A percentile compares a stretch with the other conserved stretches of the same genome.
Conservation (phyloP, 2,329 filamentous ascomycete genomes). For the Stagonosporopsis rhizophila region DNA sequence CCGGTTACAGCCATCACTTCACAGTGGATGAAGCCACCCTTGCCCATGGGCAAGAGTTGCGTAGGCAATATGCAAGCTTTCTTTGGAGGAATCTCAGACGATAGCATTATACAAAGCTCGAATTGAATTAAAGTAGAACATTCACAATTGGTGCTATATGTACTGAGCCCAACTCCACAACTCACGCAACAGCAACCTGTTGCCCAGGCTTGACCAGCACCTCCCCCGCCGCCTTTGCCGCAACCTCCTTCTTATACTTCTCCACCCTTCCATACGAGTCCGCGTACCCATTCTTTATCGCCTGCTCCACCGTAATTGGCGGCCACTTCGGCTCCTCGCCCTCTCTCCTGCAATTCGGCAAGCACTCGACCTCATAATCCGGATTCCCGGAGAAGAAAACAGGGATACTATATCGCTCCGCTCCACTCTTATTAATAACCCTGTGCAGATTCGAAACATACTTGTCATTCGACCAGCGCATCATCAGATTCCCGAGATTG, state of each 20-base stretch:
- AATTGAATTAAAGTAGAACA: too few species aligned
- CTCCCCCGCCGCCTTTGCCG: conserved; percentile 24
- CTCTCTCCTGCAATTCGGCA: conserved; percentile 51
- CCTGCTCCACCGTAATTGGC: conserved; percentile 53
- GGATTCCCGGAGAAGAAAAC: conserved; percentile 56
- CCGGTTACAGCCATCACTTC: too few species aligned
- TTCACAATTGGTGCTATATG: background rate
- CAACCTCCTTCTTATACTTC: conserved; percentile 49
- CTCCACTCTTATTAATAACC: conserved; percentile 51
- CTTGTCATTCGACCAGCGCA: conserved; percentile 53
- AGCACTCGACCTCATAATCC: conserved; percentile 52
- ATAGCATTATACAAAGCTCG: too few species aligned
- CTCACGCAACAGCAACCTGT: conserved; percentile 29
- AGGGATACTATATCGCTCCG: conserved; percentile 40
- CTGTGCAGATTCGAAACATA: conserved; percentile 54
- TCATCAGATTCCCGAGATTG: conserved; percentile 70
- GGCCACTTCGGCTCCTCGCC: conserved; percentile 50
- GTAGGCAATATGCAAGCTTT: background rate
- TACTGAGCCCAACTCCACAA: background rate
- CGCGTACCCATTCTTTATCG: conserved; percentile 51
- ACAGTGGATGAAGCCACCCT: too few species aligned
- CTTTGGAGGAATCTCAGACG: too few species aligned
- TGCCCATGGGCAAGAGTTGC: too few species aligned
- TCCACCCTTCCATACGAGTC: conserved; percentile 55
- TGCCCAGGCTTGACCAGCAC: conserved; percentile 8